Base-by-base conservation (phyloP, 306 rosid species). In the Gastrolobium bilobum region DNA sequence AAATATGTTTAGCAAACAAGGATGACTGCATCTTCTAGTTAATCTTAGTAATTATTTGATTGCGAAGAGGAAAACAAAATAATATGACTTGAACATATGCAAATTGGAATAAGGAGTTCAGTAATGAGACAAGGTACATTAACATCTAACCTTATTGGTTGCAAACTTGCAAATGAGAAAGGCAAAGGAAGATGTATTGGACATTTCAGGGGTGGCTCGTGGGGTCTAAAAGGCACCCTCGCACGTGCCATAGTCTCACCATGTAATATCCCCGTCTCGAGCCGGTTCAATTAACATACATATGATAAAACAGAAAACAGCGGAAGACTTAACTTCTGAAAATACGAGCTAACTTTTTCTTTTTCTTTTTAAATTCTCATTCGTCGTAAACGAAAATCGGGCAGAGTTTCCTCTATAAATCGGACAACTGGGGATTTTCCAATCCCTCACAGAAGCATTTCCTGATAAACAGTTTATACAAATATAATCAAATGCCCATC, bases 171-270 rank as follows among this genome's bases (percentile, higher is more conserved):
- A 42, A 47, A 50, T 4, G 61, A 0, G 57, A 6, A 30, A 40
- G 58, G 81, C 10, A n/a, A 58, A 4, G 85, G 82, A 74, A 52
- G 79, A 70, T 53, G 86, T 3, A 77, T 53, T 5, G 47, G 9
- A 50, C 56, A 58, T 26, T 70, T 14, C 6, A 7, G 34, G 47
- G 63, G 63, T 35, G 84, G 37, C 48, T 39, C 7, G 1, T 48
- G 62, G 70, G 63, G 65, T 5, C 68, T 52, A 15, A 11, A 7
- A 2, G 1, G 3, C 74, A 33, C 68, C 54, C 7, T 60, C 50
- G 44, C 79, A 82, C 82, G 75, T 76, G 79, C 69, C 75, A 82
- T 63, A 77, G 62, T 33, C 64, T 75, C 57, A 76, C 63, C n/a
- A n/a, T n/a, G n/a, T n/a, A n/a, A n/a, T n/a, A n/a, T n/a, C n/a